These are phyloP conservation scores for Plectranthus barbatus DNA, from an alignment of 257 asterid species.

Conservation along the genomic window DNA sequence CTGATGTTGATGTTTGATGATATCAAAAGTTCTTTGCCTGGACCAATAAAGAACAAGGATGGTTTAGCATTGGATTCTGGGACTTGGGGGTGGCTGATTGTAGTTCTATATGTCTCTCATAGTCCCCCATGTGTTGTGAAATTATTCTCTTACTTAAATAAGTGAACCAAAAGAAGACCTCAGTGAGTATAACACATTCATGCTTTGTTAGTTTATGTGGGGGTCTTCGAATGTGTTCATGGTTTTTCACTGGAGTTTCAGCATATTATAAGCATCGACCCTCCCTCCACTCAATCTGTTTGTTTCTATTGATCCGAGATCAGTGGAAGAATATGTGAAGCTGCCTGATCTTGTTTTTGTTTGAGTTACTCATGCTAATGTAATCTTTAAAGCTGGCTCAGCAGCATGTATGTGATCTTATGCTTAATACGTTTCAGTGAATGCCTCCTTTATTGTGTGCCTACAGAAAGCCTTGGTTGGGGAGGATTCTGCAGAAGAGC, in stretches of 20 bases:
- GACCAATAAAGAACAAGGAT: conserved; percentile 9
- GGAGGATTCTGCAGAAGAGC: conserved; percentile 88
- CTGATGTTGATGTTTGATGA: conserved; percentile 13
- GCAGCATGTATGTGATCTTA: not conserved
- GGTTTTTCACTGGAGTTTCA: not conserved
- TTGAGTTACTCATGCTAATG: conserved; percentile 4
- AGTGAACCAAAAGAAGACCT: not conserved
- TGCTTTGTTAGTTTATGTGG: conserved; percentile 2
- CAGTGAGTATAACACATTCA: not conserved
- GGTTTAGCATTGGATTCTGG: not conserved
- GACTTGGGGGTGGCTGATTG: conserved; percentile 3
- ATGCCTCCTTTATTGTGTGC: conserved; percentile 25
- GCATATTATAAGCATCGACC: not conserved
- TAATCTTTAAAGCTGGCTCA: not conserved
- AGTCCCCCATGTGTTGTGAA: not conserved
- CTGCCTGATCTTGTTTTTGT: not conserved
- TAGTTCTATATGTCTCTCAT: conserved; percentile 7
- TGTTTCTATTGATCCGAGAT: not conserved
- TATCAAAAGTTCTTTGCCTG: conserved; percentile 7
- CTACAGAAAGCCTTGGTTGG: conserved; percentile 97
- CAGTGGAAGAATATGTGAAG: not conserved
- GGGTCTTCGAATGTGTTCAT: not conserved
- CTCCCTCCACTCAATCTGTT: conserved; percentile 5
- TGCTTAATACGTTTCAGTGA: conserved; percentile 12
- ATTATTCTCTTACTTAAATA: not conserved